phyloP scores from a whole-genome alignment of 2,329 filamentous ascomycete species.

The Triangularia verruculosa region DNA sequence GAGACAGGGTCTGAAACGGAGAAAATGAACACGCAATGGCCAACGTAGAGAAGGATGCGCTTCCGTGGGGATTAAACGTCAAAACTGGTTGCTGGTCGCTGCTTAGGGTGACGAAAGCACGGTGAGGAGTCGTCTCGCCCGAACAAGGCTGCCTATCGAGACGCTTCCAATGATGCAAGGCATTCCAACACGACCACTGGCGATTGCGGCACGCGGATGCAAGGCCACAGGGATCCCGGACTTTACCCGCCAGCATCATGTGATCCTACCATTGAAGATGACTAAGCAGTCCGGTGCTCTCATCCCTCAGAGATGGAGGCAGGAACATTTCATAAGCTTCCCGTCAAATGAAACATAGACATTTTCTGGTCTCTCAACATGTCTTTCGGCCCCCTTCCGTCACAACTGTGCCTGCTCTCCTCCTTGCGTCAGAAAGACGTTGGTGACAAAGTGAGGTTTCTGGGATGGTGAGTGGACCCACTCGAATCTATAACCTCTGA shows the following conservation, averaged over 20 bases:
- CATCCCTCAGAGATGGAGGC: not conserved
- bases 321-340: not conserved
- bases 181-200: slow-evolving; percentile 19
- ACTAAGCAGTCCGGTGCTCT: slow-evolving; percentile 9
- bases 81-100: not conserved
- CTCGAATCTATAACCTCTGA: slow-evolving; percentile 2
- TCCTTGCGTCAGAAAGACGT: slow-evolving; percentile 50
- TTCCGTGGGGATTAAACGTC: not conserved
- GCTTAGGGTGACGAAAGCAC: slow-evolving; percentile 15
- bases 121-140: slow-evolving; percentile 5
- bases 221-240: slow-evolving; percentile 6
- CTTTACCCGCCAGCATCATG: slow-evolving; percentile 20
- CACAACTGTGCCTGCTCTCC: slow-evolving; percentile 62
- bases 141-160: slow-evolving; percentile 25
- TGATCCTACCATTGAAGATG: slow-evolving; percentile 12
- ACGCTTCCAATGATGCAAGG: slow-evolving; percentile 25
- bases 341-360: not conserved
- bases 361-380: slow-evolving; percentile 33
- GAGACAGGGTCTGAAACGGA: not conserved
- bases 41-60: not conserved
- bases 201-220: slow-evolving; percentile 12
- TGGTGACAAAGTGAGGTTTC: slow-evolving; percentile 81
- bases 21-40: not conserved
- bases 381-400: slow-evolving; percentile 61
- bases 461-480: slow-evolving; percentile 71